Evolutionary conservation across 108 stramenopile genomes (phyloP).

Genomic region (Conticribra guillardii): DNA sequence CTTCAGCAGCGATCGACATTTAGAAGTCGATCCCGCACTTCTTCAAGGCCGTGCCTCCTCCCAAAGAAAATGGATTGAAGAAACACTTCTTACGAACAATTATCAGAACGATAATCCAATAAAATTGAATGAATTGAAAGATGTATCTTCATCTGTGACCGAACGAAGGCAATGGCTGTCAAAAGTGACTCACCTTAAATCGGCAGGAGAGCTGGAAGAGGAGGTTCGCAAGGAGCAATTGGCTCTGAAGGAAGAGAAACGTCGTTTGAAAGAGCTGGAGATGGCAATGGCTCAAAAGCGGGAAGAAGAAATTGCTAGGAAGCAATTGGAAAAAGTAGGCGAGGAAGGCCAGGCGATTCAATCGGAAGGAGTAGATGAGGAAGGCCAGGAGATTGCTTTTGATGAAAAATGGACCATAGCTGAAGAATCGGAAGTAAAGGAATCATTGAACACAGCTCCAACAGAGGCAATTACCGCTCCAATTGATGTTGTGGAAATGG

Average conservation of each 20-base stretch:
- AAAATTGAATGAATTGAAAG: background rate
- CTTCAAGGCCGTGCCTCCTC: background rate
- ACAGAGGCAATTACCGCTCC: too few relatives aligned
- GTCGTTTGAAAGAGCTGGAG: background rate
- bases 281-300: background rate
- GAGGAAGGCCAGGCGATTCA: too few relatives aligned
- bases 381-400: too few relatives aligned
- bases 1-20: background rate
- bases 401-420: too few relatives aligned
- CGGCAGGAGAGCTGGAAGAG: background rate
- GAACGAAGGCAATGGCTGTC: too few relatives aligned
- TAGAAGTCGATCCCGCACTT: background rate
- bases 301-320: too few relatives aligned
- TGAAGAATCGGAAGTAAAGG: too few relatives aligned
- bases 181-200: background rate
- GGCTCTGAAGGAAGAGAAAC: background rate
- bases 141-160: background rate
- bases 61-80: background rate
- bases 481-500: too few relatives aligned
- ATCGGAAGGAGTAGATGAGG: too few relatives aligned
- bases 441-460: too few relatives aligned
- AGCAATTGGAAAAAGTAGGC: too few relatives aligned
- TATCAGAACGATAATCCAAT: background rate
- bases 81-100: background rate
- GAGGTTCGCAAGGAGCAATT: background rate